Base-by-base conservation (phyloP, 148 eudicot genomes). In the Diospyros lotus region DNA sequence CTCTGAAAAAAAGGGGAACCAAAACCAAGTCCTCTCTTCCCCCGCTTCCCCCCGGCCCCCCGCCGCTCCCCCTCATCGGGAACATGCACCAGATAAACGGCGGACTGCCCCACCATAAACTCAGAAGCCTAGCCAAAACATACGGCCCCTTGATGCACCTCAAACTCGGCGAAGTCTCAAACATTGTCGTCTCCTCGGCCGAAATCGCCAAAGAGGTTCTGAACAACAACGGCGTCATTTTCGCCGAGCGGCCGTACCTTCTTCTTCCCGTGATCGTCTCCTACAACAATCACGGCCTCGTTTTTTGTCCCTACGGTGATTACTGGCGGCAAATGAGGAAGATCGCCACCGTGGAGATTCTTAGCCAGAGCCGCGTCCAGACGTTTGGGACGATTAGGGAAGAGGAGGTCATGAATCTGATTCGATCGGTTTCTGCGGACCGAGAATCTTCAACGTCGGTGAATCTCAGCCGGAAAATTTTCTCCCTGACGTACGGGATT, bases 81-180 rank as follows among this genome's bases (percentile, higher is more conserved):
- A 82, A 74, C 56, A 14, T 83, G 2, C 80, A 76, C 76, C 66
- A 69, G 51, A 66, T 83, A 39, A 50, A 46, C n/a, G 78, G 86
- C 46, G 70, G 80, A 2, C 58, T 73, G 40, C 76, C 82, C 1
- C 86, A 80, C 38, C 77, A 70, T 14, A 58, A 65, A 7, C 61
- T 82, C 1, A 73, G 62, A 28, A n/a, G 61, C 15, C 64, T 79
- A 50, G 69, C 82, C 17, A 65, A 56, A 28, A 82, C 72, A 68
- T 42, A 79, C 69, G 82, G 85, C 48, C 82, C 82, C 0, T 10
- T 76, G 59, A 82, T 82, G 85, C 68, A 64, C 69, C 72, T 82
- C 6, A 69, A 79, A 64, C 79, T 82, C n/a, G 85, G 85, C 28
- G 79, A 82, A 58, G 46, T 82, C 13, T 46, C 75, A 1, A 48